Percentiles rank a stretch among this genome's conserved stretches.
Conservation (phyloP, 148 eudicot species). For the Dysphania ambrosioides region DNA sequence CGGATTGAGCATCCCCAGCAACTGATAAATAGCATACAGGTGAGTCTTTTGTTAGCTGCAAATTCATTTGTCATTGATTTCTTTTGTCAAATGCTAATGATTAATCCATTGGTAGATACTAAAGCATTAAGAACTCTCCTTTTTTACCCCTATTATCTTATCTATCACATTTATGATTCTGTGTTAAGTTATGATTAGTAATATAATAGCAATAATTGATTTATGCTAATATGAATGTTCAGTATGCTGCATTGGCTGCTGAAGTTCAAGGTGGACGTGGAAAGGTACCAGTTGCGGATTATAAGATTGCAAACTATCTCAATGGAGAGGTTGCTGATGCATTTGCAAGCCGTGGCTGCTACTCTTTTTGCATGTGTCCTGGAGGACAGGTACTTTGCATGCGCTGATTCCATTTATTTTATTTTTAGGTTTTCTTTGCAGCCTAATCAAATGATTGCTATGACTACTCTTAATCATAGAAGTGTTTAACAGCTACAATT, state of each 20-base stretch:
- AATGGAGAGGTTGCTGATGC: slow-evolving; percentile 32
- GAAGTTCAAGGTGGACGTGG: slow-evolving; percentile 94
- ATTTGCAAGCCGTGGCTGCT: slow-evolving; percentile 59
- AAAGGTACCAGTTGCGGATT: slow-evolving; percentile 95
- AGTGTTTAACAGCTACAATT: neutral
- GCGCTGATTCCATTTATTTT: neutral
- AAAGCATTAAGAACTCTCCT: neutral
- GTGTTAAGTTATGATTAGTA: neutral
- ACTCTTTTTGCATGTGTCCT: slow-evolving; percentile 99
- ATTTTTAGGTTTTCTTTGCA: neutral
- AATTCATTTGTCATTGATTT: neutral
- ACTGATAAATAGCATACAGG: slow-evolving; percentile 89
- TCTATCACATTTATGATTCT: neutral
- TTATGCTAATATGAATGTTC: slow-evolving; percentile 24
- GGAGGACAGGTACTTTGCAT: slow-evolving; percentile 81
- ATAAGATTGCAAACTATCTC: slow-evolving; percentile 71
- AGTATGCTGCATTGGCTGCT: slow-evolving; percentile 79
- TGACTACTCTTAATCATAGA: neutral
- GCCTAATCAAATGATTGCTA: neutral
- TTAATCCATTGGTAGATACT: neutral
- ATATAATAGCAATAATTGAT: neutral
- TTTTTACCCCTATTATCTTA: neutral
- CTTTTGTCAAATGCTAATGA: neutral
- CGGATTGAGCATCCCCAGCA: slow-evolving; percentile 97
- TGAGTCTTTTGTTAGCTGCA: slow-evolving; percentile 13